phyloP scores from a whole-genome alignment of 148 eudicot genomes.

The Polygonum maritimum region DNA sequence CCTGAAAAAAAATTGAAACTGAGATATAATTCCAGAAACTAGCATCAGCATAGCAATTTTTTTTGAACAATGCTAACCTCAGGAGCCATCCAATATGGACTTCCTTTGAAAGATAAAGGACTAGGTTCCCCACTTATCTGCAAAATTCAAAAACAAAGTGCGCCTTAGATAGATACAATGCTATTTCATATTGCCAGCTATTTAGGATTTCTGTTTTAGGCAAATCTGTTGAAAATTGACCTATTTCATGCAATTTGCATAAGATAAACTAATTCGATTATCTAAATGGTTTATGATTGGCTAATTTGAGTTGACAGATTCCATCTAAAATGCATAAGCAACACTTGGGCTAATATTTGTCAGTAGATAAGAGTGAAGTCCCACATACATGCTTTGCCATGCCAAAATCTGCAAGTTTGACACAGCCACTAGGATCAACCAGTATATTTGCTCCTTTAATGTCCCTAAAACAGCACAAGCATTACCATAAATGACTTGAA shows the following conservation, averaged over 20 bases:
- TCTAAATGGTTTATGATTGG: neutral
- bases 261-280: neutral
- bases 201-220: neutral
- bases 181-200: neutral
- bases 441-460: constrained; percentile 75
- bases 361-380: neutral
- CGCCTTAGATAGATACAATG: neutral
- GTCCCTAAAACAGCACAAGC: constrained; percentile 34
- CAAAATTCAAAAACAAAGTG: constrained; percentile 8
- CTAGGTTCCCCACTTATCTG: constrained; percentile 47
- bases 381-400: constrained; percentile 67
- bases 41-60: neutral
- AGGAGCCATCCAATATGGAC: constrained; percentile 81
- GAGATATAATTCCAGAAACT: constrained; percentile 1
- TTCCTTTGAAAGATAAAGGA: constrained; percentile 62
- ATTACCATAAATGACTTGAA: neutral
- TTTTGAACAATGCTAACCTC: constrained; percentile 33
- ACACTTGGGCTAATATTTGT: neutral
- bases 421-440: constrained; percentile 53
- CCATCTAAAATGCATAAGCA: neutral
- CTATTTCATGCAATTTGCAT: neutral
- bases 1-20: constrained; percentile 24
- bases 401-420: constrained; percentile 70
- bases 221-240: neutral
- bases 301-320: neutral